Evolutionary conservation across 352 stramenopile genomes (phyloP), one percentile per base, ranked within the genome.

Genomic region (Thalassiosira livingstoniorum): DNA sequence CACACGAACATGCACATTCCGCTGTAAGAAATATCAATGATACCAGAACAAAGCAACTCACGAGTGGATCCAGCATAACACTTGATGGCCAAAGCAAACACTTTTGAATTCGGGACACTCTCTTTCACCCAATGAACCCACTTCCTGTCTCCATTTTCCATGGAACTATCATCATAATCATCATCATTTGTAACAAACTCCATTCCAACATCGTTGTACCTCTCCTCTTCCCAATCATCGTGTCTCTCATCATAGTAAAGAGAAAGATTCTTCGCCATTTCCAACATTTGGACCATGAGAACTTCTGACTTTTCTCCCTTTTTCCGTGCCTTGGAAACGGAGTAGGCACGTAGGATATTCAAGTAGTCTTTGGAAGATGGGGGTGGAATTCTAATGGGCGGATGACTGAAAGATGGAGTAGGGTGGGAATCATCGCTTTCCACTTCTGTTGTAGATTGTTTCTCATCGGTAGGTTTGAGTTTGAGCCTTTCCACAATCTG

Each of bases 11-110:
- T n/a, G n/a, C n/a, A n/a, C n/a, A n/a, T n/a, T n/a, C n/a, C n/a
- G n/a, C n/a, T n/a, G n/a, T n/a, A n/a, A n/a, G n/a, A n/a, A n/a
- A n/a, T n/a, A n/a, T n/a, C n/a, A n/a, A n/a, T n/a, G n/a, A n/a
- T n/a, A n/a, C n/a, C n/a, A n/a, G n/a, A n/a, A n/a, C n/a, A n/a
- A n/a, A n/a, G n/a, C n/a, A n/a, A 82, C 79, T 86, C 34, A 86
- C 79, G 67, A 74, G 82, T 88, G n/a, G 82, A 80, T 25, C 82
- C 82, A 55, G 76, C 75, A 68, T 85, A 70, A 64, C 76, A 85
- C 62, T 88, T 85, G 58, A 88, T 77, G 31, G 66, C 76, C 31
- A 88, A 73, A 34, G 75, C 71, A 73, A 88, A 88, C 27, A 57
- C 71, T 71, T 88, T 88, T 39, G 75, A 85, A 75, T 78, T 83